Conservation (phyloP, 495 filamentous ascomycete species). For the Aspergillus affinis region DNA sequence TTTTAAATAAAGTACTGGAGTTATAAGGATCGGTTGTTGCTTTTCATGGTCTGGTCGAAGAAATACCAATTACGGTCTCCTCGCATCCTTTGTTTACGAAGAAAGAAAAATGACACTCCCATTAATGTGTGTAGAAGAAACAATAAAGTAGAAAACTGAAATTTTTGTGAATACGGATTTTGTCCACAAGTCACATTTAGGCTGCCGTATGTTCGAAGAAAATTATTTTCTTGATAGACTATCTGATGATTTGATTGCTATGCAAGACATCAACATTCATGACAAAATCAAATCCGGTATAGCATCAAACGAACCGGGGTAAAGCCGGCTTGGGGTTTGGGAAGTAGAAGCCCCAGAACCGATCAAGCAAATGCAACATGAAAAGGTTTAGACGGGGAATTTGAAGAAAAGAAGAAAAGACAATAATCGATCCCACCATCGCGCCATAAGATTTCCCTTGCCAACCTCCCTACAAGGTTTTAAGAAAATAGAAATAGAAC, state of each 20-base stretch:
- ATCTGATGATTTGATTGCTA: constrained; percentile 13
- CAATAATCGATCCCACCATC: constrained; percentile 17
- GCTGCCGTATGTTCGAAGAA: too few relatives aligned
- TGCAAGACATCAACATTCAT: constrained; percentile 17
- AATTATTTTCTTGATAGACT: constrained; percentile 1
- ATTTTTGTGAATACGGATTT: too few relatives aligned
- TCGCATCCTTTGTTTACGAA: constrained; percentile 24
- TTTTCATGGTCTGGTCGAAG: constrained; percentile 38
- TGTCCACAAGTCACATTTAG: too few relatives aligned
- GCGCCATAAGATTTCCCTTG: constrained; percentile 17
- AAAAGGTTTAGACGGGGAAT: too few relatives aligned
- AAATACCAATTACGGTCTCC: constrained; percentile 24
- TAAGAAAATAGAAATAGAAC: constrained; percentile 10
- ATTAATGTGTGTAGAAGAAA: too few relatives aligned
- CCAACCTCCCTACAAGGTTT: constrained; percentile 12
- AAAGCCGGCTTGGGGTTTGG: background rate
- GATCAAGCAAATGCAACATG: too few relatives aligned
- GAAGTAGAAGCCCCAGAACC: background rate
- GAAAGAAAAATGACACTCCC: constrained; percentile 10
- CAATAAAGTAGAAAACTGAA: too few relatives aligned
- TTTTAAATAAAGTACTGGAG: constrained; percentile 24
- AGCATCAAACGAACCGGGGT: constrained; percentile 7
- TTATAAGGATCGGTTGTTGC: constrained; percentile 41
- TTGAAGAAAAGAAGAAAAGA: constrained; percentile 5
- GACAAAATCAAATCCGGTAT: constrained; percentile 5